Evolutionary conservation across 345 rosid species (phyloP).

Genomic region (Salix exigua): DNA sequence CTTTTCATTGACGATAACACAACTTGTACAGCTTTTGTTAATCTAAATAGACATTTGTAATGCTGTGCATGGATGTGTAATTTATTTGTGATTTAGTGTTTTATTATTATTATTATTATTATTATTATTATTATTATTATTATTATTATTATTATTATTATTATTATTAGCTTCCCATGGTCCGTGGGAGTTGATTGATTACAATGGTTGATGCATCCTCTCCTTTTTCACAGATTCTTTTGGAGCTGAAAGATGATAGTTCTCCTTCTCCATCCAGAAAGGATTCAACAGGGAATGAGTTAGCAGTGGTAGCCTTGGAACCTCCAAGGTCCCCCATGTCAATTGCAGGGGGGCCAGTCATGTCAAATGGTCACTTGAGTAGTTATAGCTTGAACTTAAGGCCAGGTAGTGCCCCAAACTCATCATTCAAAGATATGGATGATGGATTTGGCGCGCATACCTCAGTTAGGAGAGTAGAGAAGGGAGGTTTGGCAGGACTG

Average conservation of each 20-base stretch:
- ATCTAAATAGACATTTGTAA: not conserved
- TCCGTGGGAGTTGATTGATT: not conserved
- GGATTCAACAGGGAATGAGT: slow-evolving; percentile 63
- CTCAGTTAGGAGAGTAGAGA: slow-evolving; percentile 49
- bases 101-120: not conserved
- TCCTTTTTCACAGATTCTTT: slow-evolving; percentile 55
- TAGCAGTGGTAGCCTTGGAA: slow-evolving; percentile 69
- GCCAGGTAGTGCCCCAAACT: slow-evolving; percentile 40
- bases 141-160: not conserved
- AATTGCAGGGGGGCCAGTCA: slow-evolving; percentile 77
- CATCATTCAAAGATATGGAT: slow-evolving; percentile 35
- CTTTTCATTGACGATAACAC: not conserved
- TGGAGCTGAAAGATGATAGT: slow-evolving; percentile 57
- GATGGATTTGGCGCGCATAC: slow-evolving; percentile 38
- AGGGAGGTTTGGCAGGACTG: slow-evolving; percentile 79
- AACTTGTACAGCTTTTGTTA: not conserved
- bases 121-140: no score
- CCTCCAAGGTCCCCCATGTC: slow-evolving; percentile 55
- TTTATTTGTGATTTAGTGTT: not conserved
- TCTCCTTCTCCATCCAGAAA: slow-evolving; percentile 40
- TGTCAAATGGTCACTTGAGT: slow-evolving; percentile 65
- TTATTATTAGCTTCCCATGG: not conserved
- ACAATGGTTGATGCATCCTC: slow-evolving; percentile 16
- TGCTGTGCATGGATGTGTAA: not conserved
- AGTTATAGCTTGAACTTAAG: slow-evolving; percentile 34